phyloP scores from a whole-genome alignment of 768 basidiomycete genomes.

The Gymnopilus dilepis region DNA sequence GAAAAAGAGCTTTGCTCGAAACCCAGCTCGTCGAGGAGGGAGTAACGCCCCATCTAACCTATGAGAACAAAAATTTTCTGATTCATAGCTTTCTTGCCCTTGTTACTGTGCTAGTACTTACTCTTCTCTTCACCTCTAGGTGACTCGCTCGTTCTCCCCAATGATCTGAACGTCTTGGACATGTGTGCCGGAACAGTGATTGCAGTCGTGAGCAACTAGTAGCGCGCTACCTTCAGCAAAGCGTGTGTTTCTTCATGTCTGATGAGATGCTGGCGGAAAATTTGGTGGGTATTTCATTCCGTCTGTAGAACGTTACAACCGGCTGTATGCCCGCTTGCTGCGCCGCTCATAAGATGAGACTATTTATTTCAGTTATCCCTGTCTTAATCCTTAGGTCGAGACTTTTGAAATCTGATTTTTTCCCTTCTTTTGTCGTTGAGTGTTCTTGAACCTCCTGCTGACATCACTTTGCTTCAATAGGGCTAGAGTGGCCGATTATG shows the following conservation, averaged over 20 bases:
- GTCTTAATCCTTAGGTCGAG: conserved; percentile 71
- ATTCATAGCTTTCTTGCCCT: conserved; percentile 24
- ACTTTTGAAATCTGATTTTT: conserved; percentile 44
- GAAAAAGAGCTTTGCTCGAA: conserved; percentile 90
- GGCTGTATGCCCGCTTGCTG: background rate
- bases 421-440: background rate
- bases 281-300: background rate
- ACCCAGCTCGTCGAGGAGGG: conserved; percentile 97
- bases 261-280: too few relatives aligned
- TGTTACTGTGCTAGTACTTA: too few relatives aligned
- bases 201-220: too few relatives aligned
- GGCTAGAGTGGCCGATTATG: background rate
- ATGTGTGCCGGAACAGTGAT: too few relatives aligned
- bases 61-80: conserved; percentile 66
- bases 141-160: too few relatives aligned
- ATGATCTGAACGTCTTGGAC: too few relatives aligned
- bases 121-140: too few relatives aligned
- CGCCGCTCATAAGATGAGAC: conserved; percentile 42
- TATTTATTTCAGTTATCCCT: conserved; percentile 70
- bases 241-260: too few relatives aligned
- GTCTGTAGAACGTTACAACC: background rate
- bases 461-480: background rate
- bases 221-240: too few relatives aligned
- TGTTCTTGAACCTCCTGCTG: background rate
- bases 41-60: conserved; percentile 82